These are phyloP conservation scores for Cordyceps farinosa DNA, from an alignment of 2,329 filamentous ascomycete species.

Conservation along the genomic window DNA sequence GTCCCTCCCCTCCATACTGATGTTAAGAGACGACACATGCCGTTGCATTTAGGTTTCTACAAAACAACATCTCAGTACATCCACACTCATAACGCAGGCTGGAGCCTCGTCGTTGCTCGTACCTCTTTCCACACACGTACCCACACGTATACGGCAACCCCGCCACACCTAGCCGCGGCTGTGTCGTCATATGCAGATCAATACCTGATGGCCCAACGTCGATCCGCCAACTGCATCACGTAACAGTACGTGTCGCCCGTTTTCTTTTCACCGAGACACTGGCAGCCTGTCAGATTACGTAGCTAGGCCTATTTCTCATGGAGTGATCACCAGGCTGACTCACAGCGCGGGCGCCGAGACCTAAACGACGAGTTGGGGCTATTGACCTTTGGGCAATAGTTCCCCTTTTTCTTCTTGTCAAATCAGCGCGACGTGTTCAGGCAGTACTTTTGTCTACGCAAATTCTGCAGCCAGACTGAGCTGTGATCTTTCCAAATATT, in stretches of 20 bases:
- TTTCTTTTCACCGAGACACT: not conserved
- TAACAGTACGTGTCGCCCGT: not conserved
- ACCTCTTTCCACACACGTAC: not conserved
- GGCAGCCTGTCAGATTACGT: not conserved
- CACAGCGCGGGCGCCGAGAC: not conserved
- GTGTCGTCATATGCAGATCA: not conserved
- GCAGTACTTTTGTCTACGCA: not conserved
- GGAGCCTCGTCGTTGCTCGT: not conserved
- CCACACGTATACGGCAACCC: not conserved
- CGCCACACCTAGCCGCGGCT: not conserved
- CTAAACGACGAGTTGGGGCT: not conserved
- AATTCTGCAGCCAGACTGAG: not conserved
- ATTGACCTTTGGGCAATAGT: not conserved
- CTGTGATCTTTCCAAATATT: not conserved
- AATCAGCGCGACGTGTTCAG: not conserved
- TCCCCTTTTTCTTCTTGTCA: not conserved
- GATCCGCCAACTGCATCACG: not conserved
- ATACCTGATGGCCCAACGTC: not conserved
- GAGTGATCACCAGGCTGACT: not conserved
- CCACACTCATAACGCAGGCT: not conserved
- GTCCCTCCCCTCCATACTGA: not conserved
- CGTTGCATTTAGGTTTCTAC: not conserved
- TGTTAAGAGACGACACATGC: not conserved
- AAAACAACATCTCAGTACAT: not conserved
- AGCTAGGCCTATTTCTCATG: not conserved